Percentiles rank a stretch among this genome's conserved stretches.
phyloP scores from a whole-genome alignment of 148 eudicot species.

The Suaeda aralocaspica region DNA sequence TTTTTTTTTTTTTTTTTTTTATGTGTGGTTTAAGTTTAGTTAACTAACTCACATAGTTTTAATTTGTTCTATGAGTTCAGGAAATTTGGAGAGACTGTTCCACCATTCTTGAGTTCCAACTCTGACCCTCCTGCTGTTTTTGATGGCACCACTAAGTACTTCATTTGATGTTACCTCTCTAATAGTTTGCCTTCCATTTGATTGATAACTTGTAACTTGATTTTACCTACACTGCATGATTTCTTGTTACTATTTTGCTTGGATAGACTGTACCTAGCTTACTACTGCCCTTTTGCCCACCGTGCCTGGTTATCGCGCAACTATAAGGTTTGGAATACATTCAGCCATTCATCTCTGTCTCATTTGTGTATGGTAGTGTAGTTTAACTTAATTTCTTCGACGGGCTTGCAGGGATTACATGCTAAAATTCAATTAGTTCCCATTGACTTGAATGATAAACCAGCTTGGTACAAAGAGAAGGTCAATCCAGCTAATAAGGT shows the following conservation, averaged over 20 bases:
- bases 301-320: conserved; percentile 64
- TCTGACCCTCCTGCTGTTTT: conserved; percentile 66
- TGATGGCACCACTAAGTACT: conserved; percentile 77
- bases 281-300: conserved; percentile 58
- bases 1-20: not conserved
- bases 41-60: not conserved
- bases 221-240: not conserved
- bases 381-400: too few relatives aligned
- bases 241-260: not conserved
- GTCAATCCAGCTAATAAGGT: conserved; percentile 73
- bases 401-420: conserved; percentile 64
- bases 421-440: conserved; percentile 61
- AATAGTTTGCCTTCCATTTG: too few relatives aligned
- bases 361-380: not conserved
- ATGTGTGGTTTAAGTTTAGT: not conserved
- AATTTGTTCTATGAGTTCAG: not conserved
- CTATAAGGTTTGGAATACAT: conserved; percentile 40
- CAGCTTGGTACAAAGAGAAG: conserved; percentile 80
- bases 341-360: not conserved
- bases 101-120: conserved; percentile 46
- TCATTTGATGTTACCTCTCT: too few relatives aligned
- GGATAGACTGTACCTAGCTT: conserved; percentile 45
- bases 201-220: too few relatives aligned
- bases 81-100: conserved; percentile 27
- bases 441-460: conserved; percentile 52